Base-by-base conservation (phyloP, 164 flowering plant species). In the Brasenia schreberi region DNA sequence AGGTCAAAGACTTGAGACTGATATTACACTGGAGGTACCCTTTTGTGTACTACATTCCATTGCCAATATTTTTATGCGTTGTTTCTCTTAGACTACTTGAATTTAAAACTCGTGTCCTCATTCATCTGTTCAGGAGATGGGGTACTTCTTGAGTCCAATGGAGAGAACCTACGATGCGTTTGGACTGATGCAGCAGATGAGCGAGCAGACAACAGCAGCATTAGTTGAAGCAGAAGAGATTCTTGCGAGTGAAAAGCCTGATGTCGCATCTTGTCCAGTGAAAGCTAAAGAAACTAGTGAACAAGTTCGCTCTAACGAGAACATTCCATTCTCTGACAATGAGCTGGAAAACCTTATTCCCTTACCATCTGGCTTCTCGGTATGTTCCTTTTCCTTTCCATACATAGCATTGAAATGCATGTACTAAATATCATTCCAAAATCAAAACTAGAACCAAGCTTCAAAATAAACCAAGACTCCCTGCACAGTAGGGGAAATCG, bases 141-240 rank as follows among this genome's bases (percentile, higher is more conserved):
- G 87, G 16, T 81, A 65, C 65, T 77, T 84, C 42, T 66, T 82
- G 83, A 92, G 93, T 75, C 98, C 96, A 5, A 86, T 82, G 1
- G 84, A 87, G 18, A 75, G 81, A 79, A 81, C 92, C 76, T 88
- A 82, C 72, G 98, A 92, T 81, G 96, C 98, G 16, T 62, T 90
- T 70, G 89, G 87, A 62, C 70, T 88, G 72, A 88, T 90, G 98
- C 83, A 78, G 72, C 92, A 92, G 75, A 75, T 89, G 72, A 85
- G 84, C 64, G 96, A 86, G 77, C 89, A 86, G 53, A 82, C 85
- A 64, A 91, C 98, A 5, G 71, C 78, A 62, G 82, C 87, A 59
- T 78, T 81, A 73, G 92, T 87, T 7, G 87, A 82, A 72, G 98
- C 96, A 43, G 81, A 81, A 66, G 90, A 86, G 79, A 83, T 95